A percentile compares a stretch with the other conserved stretches of the same genome.
These are phyloP conservation scores for Phytophthora capsici DNA, from an alignment of 352 stramenopile species.

Conservation along the genomic window DNA sequence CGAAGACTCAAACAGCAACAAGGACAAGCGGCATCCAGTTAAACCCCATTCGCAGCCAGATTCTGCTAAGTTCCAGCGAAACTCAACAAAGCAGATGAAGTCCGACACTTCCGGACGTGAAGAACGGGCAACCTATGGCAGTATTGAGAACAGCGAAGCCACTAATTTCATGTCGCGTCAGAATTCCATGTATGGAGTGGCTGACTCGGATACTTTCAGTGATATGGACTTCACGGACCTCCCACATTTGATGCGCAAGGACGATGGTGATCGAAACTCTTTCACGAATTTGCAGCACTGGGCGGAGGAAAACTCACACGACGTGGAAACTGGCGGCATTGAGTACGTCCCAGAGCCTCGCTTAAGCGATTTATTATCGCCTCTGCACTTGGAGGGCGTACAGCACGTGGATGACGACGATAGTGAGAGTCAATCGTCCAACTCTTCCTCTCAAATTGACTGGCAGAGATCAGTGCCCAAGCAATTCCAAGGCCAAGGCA, in stretches of 20 bases:
- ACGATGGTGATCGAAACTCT: conserved; percentile 46
- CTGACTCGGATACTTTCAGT: conserved; percentile 75
- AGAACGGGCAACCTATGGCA: conserved; percentile 36
- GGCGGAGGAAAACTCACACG: conserved; percentile 21
- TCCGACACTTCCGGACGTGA: conserved; percentile 22
- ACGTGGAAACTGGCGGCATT: conserved; percentile 17
- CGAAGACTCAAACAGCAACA: conserved; percentile 28
- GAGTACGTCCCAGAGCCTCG: conserved; percentile 31
- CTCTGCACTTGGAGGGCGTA: conserved; percentile 31
- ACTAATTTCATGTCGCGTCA: conserved; percentile 37
- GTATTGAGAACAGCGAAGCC: conserved; percentile 38
- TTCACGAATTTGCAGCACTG: conserved; percentile 54
- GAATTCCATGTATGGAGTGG: conserved; percentile 61
- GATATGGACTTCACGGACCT: conserved; percentile 77
- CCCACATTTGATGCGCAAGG: conserved; percentile 75
- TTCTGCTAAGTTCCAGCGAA: conserved; percentile 20
- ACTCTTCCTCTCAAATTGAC: conserved; percentile 41
- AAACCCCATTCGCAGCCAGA: conserved; percentile 23
- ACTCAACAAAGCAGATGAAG: conserved; percentile 31
- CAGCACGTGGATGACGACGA: conserved; percentile 38
- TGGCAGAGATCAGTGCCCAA: conserved; percentile 28
- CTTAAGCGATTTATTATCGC: conserved; percentile 35
- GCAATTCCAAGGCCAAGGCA: conserved; percentile 9
- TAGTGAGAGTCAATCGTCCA: conserved; percentile 44
- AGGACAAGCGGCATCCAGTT: conserved; percentile 24